A percentile compares a stretch with the other conserved stretches of the same genome.
Conservation (phyloP, 805 yeast genomes). For the Candida alai region DNA sequence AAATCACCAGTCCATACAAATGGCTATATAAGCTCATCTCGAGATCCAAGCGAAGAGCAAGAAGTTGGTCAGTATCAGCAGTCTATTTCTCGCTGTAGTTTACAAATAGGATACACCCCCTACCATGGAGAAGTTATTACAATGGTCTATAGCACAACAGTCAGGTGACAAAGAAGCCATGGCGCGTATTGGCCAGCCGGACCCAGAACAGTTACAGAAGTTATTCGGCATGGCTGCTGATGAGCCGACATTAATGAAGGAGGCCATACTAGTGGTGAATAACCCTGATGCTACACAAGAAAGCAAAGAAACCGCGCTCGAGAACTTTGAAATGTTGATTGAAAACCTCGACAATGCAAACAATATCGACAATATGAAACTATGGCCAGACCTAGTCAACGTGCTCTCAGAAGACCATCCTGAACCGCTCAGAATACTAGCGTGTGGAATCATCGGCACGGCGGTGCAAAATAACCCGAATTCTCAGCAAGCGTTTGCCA, state of each 20-base stretch:
- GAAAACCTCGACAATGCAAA: conserved; percentile 95
- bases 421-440: conserved; percentile 47
- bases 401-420: conserved; percentile 42
- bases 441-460: conserved; percentile 77
- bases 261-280: conserved; percentile 58
- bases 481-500: conserved; percentile 64
- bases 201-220: conserved; percentile 74
- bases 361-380: conserved; percentile 74
- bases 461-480: conserved; percentile 89
- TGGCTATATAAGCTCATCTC: too few relatives aligned
- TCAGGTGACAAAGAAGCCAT: conserved; percentile 68
- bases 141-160: conserved; percentile 86
- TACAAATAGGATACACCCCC: too few relatives aligned
- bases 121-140: conserved; percentile 82
- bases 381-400: conserved; percentile 72
- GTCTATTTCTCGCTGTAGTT: too few relatives aligned
- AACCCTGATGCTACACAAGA: conserved; percentile 59
- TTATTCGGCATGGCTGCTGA: conserved; percentile 70
- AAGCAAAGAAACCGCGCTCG: conserved; percentile 71
- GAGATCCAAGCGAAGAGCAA: too few relatives aligned
- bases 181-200: conserved; percentile 62
- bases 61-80: too few relatives aligned
- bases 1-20: too few relatives aligned
- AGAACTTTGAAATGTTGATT: conserved; percentile 88
- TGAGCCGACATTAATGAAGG: conserved; percentile 85